Percentiles rank a stretch among this genome's conserved stretches.
Evolutionary conservation across 1,284 basidiomycete species (phyloP).

Genomic region (Tylopilus orsonianus): DNA sequence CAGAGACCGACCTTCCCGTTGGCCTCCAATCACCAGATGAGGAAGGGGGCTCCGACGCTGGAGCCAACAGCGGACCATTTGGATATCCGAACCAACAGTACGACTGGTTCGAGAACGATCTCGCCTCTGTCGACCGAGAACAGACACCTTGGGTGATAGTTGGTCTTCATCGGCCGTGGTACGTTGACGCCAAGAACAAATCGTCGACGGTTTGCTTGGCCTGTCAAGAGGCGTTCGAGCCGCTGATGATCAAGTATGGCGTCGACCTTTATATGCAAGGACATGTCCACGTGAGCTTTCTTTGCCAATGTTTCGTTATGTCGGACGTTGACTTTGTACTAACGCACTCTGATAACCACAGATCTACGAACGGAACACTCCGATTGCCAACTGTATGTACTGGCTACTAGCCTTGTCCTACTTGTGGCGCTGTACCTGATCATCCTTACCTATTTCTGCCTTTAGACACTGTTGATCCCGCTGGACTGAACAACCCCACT

Average conservation of each 20-base stretch:
- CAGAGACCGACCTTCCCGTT: constrained; percentile 26
- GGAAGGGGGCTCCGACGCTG: constrained; percentile 16
- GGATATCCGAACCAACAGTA: constrained; percentile 30
- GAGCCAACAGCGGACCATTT: constrained; percentile 25
- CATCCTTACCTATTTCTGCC: not conserved
- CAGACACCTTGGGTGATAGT: constrained; percentile 31
- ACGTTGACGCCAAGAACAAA: constrained; percentile 12
- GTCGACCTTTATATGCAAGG: constrained; percentile 34
- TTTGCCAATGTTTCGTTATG: not conserved
- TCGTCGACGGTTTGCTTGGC: constrained; percentile 17
- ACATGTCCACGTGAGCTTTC: constrained; percentile 22
- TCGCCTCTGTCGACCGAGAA: constrained; percentile 23
- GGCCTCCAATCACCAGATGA: constrained; percentile 28
- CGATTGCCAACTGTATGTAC: constrained; percentile 29
- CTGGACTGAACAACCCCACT: constrained; percentile 27
- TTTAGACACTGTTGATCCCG: constrained; percentile 24
- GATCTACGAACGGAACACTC: constrained; percentile 29
- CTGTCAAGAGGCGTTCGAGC: constrained; percentile 32
- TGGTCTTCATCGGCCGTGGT: constrained; percentile 33
- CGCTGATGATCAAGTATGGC: constrained; percentile 33
- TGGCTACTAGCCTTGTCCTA: not conserved
- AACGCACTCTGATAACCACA: not conserved
- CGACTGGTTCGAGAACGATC: constrained; percentile 29
- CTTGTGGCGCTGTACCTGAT: no score
- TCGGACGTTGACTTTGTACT: not conserved